Conservation (phyloP, 169 alveolate species). For the Theileria orientalis region DNA sequence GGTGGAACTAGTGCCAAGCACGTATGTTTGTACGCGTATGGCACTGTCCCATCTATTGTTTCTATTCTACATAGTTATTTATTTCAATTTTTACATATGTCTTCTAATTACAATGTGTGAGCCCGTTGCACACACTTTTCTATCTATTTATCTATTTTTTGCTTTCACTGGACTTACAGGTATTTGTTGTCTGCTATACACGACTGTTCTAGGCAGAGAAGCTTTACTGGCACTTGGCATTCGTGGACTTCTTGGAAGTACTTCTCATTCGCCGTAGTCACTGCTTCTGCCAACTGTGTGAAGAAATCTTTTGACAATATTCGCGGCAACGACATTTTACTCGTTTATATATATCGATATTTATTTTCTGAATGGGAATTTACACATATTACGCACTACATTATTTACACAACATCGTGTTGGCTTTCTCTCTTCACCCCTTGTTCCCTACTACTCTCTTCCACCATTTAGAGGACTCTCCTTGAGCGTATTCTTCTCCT, state of each 20-base stretch:
- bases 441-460: conserved; percentile 50
- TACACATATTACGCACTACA: conserved; percentile 17
- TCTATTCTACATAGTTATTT: conserved; percentile 30
- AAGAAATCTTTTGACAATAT: conserved; percentile 46
- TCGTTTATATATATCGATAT: too few relatives aligned
- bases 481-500: not conserved
- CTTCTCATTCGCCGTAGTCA: conserved; percentile 19
- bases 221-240: conserved; percentile 32
- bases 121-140: not conserved
- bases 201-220: conserved; percentile 60
- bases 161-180: conserved; percentile 49
- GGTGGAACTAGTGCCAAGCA: conserved; percentile 63
- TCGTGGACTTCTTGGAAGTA: conserved; percentile 60
- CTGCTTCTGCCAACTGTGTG: conserved; percentile 42
- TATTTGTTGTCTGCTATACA: conserved; percentile 55
- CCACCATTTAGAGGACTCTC: conserved; percentile 44
- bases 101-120: not conserved
- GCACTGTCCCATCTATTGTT: conserved; percentile 63
- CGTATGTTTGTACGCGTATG: conserved; percentile 57
- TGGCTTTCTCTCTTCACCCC: not conserved
- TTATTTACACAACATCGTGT: conserved; percentile 14
- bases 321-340: conserved; percentile 61
- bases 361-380: not conserved
- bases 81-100: too few relatives aligned
- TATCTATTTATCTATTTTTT: not conserved